Evolutionary conservation across 106 monocot species (phyloP).

Genomic region (Dioscorea zingiberensis): DNA sequence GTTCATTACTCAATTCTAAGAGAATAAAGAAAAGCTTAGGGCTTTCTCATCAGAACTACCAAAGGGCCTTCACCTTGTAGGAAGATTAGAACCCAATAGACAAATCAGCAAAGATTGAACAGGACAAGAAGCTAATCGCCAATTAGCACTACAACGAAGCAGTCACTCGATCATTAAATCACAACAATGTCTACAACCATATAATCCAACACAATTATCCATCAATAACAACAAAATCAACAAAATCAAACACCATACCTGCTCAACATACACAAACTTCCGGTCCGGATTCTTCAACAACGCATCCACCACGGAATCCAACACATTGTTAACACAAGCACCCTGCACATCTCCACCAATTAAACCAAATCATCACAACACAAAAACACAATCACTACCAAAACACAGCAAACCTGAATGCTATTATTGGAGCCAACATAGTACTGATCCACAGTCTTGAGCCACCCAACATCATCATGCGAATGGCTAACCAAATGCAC

Average conservation of each 20-base stretch:
- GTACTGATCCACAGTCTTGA: constrained; percentile 97
- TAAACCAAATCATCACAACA: background rate
- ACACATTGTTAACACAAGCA: constrained; percentile 41
- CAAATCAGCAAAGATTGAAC: too few species aligned
- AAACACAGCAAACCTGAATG: constrained; percentile 41
- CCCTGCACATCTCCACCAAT: constrained; percentile 11
- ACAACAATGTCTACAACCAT: too few species aligned
- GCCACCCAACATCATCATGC: constrained; percentile 96
- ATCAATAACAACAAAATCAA: too few species aligned
- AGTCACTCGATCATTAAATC: too few species aligned
- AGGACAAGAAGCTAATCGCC: too few species aligned
- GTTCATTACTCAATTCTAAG: too few species aligned
- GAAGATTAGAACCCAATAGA: too few species aligned
- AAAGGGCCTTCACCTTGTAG: too few species aligned
- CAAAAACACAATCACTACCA: background rate
- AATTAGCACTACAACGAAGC: too few species aligned
- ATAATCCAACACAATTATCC: too few species aligned
- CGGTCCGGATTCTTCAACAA: constrained; percentile 32
- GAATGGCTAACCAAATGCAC: constrained; percentile 81
- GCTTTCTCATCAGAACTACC: too few species aligned
- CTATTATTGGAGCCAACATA: constrained; percentile 78
- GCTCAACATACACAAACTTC: constrained; percentile 44
- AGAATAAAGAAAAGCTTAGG: too few species aligned
- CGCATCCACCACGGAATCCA: constrained; percentile 39
- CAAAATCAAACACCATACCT: constrained; percentile 12